A percentile compares a stretch with the other conserved stretches of the same genome.
Conservation (phyloP, 2,329 filamentous ascomycete genomes). For the Aureobasidium namibiae region DNA sequence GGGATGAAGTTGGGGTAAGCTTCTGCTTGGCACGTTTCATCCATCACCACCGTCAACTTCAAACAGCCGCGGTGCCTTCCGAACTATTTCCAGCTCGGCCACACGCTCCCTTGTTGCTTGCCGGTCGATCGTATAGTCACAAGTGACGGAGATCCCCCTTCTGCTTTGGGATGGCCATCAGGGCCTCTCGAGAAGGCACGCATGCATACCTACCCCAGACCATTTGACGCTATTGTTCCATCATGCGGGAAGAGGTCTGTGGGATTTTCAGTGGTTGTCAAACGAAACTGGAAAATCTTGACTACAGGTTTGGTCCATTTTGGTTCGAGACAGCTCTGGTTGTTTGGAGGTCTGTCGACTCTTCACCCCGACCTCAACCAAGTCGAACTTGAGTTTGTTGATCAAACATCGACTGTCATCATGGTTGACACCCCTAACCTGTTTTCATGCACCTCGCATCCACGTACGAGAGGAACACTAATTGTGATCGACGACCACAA, state of each 20-base stretch:
- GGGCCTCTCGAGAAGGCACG: neutral
- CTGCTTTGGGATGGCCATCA: neutral
- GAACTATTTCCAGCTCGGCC: neutral
- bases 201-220: neutral
- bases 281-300: neutral
- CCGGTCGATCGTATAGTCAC: neutral
- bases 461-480: neutral
- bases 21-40: neutral
- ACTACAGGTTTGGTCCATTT: neutral
- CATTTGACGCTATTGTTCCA: neutral
- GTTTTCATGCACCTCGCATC: too few relatives aligned
- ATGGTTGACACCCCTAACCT: too few relatives aligned
- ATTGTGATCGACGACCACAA: neutral
- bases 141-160: neutral
- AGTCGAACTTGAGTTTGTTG: neutral
- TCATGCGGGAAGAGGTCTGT: neutral
- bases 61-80: conserved; percentile 4
- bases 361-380: neutral
- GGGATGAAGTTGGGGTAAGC: conserved; percentile 1
- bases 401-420: neutral
- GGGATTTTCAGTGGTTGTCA: neutral
- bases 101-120: neutral
- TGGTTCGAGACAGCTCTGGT: conserved; percentile 1
- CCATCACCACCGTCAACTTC: neutral
- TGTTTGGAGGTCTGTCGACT: neutral